phyloP scores from a whole-genome alignment of 169 alveolate species.

The Eimeria falciformis region DNA sequence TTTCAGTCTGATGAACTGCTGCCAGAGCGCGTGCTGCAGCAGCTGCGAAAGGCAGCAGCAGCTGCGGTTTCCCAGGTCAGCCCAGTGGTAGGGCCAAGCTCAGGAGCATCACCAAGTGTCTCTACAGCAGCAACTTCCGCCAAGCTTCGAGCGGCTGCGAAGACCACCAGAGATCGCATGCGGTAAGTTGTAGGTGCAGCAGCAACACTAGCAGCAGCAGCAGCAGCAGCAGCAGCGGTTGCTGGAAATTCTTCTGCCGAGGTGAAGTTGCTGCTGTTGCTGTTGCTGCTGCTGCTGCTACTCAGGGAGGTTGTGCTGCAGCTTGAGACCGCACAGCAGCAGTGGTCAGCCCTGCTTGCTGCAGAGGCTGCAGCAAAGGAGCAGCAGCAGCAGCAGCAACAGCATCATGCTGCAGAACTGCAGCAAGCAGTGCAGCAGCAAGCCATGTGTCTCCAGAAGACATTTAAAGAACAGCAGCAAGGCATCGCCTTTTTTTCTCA shows the following conservation, averaged over 20 bases:
- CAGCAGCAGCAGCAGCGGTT: not conserved
- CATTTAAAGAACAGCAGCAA: conserved; percentile 59
- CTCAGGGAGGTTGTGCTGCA: conserved; percentile 60
- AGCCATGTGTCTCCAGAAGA: conserved; percentile 7
- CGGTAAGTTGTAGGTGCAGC: conserved; percentile 19
- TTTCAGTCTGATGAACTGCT: conserved; percentile 61
- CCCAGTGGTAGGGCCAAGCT: conserved; percentile 34
- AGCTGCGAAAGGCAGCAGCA: conserved; percentile 67
- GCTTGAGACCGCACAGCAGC: conserved; percentile 67
- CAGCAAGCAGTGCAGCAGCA: conserved; percentile 72
- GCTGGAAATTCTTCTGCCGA: not conserved
- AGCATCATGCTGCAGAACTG: conserved; percentile 43
- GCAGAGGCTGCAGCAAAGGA: conserved; percentile 29
- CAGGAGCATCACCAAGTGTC: conserved; percentile 46
- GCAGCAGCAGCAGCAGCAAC: conserved; percentile 56
- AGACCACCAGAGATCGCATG: conserved; percentile 30
- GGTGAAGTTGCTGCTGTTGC: not conserved
- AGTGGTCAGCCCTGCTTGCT: conserved; percentile 51
- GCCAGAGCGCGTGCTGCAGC: conserved; percentile 67
- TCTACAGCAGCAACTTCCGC: conserved; percentile 61
- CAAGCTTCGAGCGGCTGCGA: conserved; percentile 52
- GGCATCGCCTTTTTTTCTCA: conserved; percentile 55
- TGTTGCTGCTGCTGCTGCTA: conserved; percentile 26
- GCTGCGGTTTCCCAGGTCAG: conserved; percentile 43
- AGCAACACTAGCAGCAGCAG: not conserved